Evolutionary conservation across 75 land plant species (phyloP).

Genomic region (Gnetum montanum): DNA sequence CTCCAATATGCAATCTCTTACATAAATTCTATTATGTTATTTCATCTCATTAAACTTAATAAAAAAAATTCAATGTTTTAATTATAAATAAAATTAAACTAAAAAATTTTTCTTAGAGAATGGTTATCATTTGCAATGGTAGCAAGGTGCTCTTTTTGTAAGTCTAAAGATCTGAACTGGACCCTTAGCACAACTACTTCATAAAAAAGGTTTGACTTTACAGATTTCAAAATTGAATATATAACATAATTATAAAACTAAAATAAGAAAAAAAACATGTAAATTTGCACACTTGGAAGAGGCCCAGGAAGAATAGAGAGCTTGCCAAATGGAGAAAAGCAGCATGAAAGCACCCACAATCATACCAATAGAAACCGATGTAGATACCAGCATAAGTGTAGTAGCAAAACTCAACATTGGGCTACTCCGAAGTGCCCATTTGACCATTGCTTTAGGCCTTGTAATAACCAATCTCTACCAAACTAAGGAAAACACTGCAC

Average conservation of each 20-base stretch:
- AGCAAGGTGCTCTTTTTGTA: too few species aligned
- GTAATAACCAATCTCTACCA: slow-evolving; percentile 48
- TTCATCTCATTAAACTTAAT: too few species aligned
- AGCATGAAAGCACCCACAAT: slow-evolving; percentile 39
- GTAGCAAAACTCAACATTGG: slow-evolving; percentile 27
- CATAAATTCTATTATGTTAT: too few species aligned
- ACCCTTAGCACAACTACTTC: not conserved
- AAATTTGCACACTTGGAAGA: slow-evolving; percentile 8
- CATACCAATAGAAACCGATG: slow-evolving; percentile 31
- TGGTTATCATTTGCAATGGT: not conserved
- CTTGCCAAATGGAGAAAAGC: slow-evolving; percentile 42
- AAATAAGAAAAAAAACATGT: not conserved
- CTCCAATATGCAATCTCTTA: too few species aligned
- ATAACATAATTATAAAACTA: too few species aligned
- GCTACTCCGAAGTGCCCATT: slow-evolving; percentile 39
- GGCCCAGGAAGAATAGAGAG: slow-evolving; percentile 67
- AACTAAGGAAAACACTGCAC: slow-evolving; percentile 11
- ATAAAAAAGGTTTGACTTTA: not conserved
- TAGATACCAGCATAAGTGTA: slow-evolving; percentile 47
- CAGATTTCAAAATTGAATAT: too few species aligned
- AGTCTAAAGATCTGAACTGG: too few species aligned
- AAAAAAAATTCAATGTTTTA: too few species aligned
- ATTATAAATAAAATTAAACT: not conserved
- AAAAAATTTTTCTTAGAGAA: not conserved
- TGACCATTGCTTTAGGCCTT: slow-evolving; percentile 53